Conservation (phyloP, 257 asterid genomes). For the Primulina eburnea region DNA sequence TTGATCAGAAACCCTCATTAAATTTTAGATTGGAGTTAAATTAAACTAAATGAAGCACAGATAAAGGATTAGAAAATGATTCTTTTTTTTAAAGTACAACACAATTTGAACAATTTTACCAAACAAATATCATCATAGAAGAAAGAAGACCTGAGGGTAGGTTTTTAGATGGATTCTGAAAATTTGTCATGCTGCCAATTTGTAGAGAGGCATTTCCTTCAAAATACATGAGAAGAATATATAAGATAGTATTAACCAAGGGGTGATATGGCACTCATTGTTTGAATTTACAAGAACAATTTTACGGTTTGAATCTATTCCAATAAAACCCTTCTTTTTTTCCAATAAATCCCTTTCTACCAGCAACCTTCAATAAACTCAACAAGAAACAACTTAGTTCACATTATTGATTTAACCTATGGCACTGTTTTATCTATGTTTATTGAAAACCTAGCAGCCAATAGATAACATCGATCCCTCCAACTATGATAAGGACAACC, state of each 20-base stretch:
- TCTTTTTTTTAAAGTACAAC: neutral
- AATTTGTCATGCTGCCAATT: conserved; percentile 31
- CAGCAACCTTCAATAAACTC: too few species aligned
- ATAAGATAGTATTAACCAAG: conserved; percentile 16
- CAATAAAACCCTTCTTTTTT: too few species aligned
- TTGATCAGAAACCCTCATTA: conserved; percentile 9
- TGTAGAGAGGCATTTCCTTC: conserved; percentile 27
- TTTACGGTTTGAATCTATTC: too few species aligned
- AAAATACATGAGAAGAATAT: conserved; percentile 35
- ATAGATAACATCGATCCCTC: too few species aligned
- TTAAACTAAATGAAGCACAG: conserved; percentile 10
- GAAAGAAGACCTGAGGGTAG: conserved; percentile 53
- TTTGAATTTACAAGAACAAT: too few species aligned
- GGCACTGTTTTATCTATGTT: too few species aligned
- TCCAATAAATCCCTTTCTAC: too few species aligned
- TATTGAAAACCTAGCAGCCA: too few species aligned
- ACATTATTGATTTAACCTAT: neutral
- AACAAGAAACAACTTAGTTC: too few species aligned
- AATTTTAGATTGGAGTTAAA: neutral
- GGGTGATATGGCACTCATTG: neutral
- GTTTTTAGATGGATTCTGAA: conserved; percentile 46
- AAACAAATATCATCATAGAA: conserved; percentile 15
- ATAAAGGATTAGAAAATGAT: conserved; percentile 1
- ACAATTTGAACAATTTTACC: neutral
- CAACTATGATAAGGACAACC: too few species aligned